phyloP scores from a whole-genome alignment of 2,329 filamentous ascomycete species.

The Aquanectria penicillioides region DNA sequence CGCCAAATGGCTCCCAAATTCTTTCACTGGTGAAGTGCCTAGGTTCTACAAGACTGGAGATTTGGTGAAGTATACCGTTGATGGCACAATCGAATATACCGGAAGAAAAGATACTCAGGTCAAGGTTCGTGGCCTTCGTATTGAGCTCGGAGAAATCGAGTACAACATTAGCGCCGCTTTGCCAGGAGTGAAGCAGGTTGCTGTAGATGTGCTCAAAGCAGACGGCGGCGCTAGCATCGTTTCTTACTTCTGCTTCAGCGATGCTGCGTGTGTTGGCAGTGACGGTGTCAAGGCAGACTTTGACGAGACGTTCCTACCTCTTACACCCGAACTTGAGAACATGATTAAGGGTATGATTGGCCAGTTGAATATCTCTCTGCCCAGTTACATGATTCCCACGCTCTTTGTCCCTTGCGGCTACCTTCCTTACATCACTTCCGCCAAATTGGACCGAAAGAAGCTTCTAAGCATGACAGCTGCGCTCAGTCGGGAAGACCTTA shows the following conservation, averaged over 20 bases:
- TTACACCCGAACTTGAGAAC: not conserved
- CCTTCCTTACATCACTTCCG: slow-evolving; percentile 11
- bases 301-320: not conserved
- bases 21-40: not conserved
- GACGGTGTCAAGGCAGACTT: not conserved
- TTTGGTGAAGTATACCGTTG: slow-evolving; percentile 4
- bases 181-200: not conserved
- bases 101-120: slow-evolving; percentile 42
- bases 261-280: no score
- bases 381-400: slow-evolving; percentile 28
- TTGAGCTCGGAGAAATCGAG: slow-evolving; percentile 36
- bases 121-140: slow-evolving; percentile 45
- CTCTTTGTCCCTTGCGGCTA: slow-evolving; percentile 17
- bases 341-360: not conserved
- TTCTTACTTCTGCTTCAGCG: not conserved
- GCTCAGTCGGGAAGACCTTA: slow-evolving; percentile 17
- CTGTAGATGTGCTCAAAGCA: not conserved
- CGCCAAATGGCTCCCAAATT: not conserved
- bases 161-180: not conserved
- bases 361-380: not conserved
- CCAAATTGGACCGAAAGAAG: slow-evolving; percentile 16
- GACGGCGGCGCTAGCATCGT: not conserved
- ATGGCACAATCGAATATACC: slow-evolving; percentile 7
- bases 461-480: slow-evolving; percentile 27
- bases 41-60: slow-evolving; percentile 16